Base-by-base conservation (phyloP, 2,329 filamentous ascomycete species). In the Gaeumannomyces tritici region DNA sequence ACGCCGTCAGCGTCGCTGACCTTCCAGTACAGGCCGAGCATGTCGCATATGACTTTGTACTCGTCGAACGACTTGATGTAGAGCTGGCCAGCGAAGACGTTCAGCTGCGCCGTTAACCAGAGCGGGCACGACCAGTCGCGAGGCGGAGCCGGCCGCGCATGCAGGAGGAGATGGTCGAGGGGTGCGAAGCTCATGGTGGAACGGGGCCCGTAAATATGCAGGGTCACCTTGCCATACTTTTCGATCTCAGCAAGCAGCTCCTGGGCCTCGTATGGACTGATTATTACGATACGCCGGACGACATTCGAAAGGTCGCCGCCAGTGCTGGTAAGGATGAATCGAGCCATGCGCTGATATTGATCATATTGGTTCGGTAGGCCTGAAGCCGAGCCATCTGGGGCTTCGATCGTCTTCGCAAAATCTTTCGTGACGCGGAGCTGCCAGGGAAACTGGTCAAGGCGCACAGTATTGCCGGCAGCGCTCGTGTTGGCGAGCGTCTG, bases 31-130 rank as follows among this genome's bases (percentile, higher is more conserved):
- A 60, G 21, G 1, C 84, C 81, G 0, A 89, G 72, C 55, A 78
- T 79, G 1, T 74, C 69, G 64, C 84, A 87, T 0, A 80, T 68
- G 1, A 74, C 69, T 0, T 70, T 65, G 64, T 90, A 91, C 61
- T 89, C 80, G 0, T 73, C 63, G 56, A 77, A 82, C 0, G 76
- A 79, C 0, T 69, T 70, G 12, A 90, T 12, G 66, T 90, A 91
- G 0, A 90, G 75, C 62, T 89, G 85, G 0, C 88, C 89, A 0
- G 89, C 77, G 62, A 91, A 90, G 0, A 91, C 72, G 56, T 88
- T 87, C 0, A 91, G 76, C 62, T 83, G 76, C 0, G 76, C 72
- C 0, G 73, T 70, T 0, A 82, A 67, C 0, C 61, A 21, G 67
- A 69, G 15, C 66, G 68, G 4, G 70, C 62, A 9, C 58, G 64